These are phyloP conservation scores for Hibiscus trionum DNA, from an alignment of 345 rosid species.

Conservation along the genomic window DNA sequence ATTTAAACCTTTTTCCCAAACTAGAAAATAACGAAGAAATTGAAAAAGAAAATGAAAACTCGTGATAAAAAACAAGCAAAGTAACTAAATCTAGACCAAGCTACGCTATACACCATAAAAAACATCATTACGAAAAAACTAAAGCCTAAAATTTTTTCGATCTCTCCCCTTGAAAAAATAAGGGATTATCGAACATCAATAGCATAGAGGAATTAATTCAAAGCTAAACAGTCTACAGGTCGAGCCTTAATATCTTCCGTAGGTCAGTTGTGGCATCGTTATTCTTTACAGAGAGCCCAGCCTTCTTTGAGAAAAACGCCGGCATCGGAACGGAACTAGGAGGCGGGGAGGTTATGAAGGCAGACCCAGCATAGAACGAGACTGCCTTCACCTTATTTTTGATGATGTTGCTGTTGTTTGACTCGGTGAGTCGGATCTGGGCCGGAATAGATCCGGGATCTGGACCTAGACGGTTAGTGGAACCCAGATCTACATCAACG, in stretches of 20 bases:
- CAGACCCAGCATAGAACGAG: conserved; percentile 72
- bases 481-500: conserved; percentile 29
- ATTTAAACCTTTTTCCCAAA: not conserved
- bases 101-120: not conserved
- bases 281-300: conserved; percentile 7
- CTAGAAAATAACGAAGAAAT: not conserved
- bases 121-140: conserved; percentile 1
- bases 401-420: conserved; percentile 9
- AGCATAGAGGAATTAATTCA: not conserved
- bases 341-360: conserved; percentile 69
- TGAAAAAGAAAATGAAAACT: not conserved
- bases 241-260: conserved; percentile 48
- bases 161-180: conserved; percentile 86
- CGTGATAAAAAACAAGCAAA: not conserved
- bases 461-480: conserved; percentile 30
- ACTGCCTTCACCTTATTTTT: not conserved
- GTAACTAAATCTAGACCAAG: not conserved
- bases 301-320: conserved; percentile 48
- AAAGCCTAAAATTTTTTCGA: conserved; percentile 11
- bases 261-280: conserved; percentile 47
- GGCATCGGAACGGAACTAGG: conserved; percentile 93
- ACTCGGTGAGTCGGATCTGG: conserved; percentile 26
- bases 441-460: conserved; percentile 24
- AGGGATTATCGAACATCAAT: conserved; percentile 36
- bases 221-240: conserved; percentile 3